These are phyloP conservation scores for Capsicum rhomboideum DNA, from an alignment of 257 asterid genomes.

Conservation along the genomic window DNA sequence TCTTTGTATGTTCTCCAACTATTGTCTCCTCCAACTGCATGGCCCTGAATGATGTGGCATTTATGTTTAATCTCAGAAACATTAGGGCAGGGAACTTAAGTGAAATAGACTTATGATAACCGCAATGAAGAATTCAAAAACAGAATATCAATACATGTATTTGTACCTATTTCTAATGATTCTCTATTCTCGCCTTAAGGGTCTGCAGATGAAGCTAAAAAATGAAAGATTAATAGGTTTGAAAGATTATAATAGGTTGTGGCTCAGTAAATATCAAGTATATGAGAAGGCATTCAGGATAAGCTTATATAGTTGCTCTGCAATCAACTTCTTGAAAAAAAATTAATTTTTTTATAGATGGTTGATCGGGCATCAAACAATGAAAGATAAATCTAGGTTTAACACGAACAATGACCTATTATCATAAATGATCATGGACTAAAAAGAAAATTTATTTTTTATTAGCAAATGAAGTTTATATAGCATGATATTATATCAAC, in stretches of 20 bases:
- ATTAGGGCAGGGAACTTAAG: not conserved
- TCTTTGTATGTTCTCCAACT: constrained; percentile 76
- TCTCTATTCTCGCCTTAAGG: constrained; percentile 59
- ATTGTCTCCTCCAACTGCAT: constrained; percentile 86
- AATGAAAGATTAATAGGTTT: not conserved
- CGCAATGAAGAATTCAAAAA: not conserved
- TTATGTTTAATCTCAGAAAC: not conserved
- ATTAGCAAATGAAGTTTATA: not conserved
- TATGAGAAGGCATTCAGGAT: not conserved
- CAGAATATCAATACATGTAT: constrained; percentile 60
- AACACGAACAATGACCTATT: not conserved
- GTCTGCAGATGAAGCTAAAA: constrained; percentile 21
- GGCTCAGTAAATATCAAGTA: not conserved
- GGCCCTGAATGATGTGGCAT: not conserved
- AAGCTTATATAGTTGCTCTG: not conserved
- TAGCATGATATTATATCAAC: not conserved
- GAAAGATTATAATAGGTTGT: not conserved
- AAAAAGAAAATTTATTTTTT: not conserved
- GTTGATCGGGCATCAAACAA: not conserved
- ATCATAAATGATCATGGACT: not conserved
- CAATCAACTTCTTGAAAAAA: not conserved
- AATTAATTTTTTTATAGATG: not conserved
- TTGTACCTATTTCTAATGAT: constrained; percentile 79
- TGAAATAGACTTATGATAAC: not conserved
- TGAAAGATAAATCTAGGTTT: not conserved